phyloP scores from a whole-genome alignment of 345 rosid genomes.

The Dipteronia sinensis region DNA sequence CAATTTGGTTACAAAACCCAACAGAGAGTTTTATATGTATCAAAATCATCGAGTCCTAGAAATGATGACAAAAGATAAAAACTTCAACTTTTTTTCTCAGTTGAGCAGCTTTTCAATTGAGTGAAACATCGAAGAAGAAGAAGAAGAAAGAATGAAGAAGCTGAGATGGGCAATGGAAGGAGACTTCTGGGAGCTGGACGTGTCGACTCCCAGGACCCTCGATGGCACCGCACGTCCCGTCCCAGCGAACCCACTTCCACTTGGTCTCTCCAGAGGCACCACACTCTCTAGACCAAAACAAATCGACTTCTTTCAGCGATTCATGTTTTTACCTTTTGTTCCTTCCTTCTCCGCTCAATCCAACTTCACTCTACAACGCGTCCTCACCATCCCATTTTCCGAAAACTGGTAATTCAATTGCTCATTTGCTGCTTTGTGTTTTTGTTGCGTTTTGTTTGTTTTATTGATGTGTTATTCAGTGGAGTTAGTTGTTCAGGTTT shows the following conservation, averaged over 20 bases:
- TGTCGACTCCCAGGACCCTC: conserved; percentile 73
- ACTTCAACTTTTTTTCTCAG: too few species aligned
- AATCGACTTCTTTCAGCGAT: conserved; percentile 84
- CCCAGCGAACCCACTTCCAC: conserved; percentile 63
- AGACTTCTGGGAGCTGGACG: conserved; percentile 79
- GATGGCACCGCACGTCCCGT: conserved; percentile 75
- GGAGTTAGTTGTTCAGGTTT: conserved; percentile 47
- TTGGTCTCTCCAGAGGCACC: conserved; percentile 79
- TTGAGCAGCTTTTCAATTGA: neutral
- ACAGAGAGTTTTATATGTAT: too few species aligned
- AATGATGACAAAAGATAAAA: neutral
- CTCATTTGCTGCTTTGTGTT: neutral
- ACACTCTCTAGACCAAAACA: conserved; percentile 75
- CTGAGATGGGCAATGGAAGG: conserved; percentile 83
- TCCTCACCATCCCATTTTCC: conserved; percentile 56
- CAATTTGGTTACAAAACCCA: too few species aligned
- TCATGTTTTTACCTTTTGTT: conserved; percentile 71
- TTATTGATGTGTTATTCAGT: neutral
- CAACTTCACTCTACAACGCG: conserved; percentile 65
- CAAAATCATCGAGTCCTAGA: neutral
- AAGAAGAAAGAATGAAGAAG: conserved; percentile 57
- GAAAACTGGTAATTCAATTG: conserved; percentile 55
- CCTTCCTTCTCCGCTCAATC: conserved; percentile 59
- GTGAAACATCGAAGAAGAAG: neutral
- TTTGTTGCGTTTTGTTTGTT: conserved; percentile 6